Evolutionary conservation across 371 early-diverging fungal species (phyloP).

Genomic region (Apophysomyces sp.): DNA sequence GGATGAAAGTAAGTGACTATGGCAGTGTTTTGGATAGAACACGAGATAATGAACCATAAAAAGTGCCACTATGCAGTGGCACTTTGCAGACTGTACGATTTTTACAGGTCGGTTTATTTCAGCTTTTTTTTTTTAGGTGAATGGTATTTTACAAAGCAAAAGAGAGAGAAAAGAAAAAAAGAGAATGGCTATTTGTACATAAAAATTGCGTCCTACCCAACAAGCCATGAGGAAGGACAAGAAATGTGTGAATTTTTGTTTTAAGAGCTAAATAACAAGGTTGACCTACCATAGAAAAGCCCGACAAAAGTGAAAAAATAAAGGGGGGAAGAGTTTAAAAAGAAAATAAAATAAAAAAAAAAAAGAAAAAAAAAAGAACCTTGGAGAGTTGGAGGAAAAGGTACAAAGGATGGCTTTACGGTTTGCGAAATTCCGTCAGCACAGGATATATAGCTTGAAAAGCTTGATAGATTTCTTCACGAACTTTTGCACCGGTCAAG

Average conservation of each 20-base stretch:
- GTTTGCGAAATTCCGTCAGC: conserved; percentile 86
- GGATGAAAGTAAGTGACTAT: no score
- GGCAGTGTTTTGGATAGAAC: no score
- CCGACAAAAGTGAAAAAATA: conserved; percentile 1
- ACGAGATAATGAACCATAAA: no score
- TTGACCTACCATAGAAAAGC: conserved; percentile 2
- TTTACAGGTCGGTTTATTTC: background rate
- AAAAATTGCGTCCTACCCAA: conserved; percentile 3
- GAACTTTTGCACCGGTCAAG: conserved; percentile 99
- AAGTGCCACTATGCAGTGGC: no score
- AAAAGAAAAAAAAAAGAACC: background rate
- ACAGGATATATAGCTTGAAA: conserved; percentile 99
- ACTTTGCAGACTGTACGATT: conserved; percentile 8
- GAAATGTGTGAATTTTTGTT: background rate
- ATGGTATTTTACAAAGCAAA: conserved; percentile 15
- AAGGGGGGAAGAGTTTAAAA: background rate
- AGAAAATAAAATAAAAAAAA: background rate
- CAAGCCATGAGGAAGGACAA: background rate
- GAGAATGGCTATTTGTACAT: conserved; percentile 5
- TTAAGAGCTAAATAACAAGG: background rate
- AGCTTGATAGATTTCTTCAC: conserved; percentile 99
- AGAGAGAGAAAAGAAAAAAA: conserved; percentile 6
- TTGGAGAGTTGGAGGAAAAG: background rate
- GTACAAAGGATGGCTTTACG: conserved; percentile 29
- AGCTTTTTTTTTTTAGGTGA: background rate